Conservation (phyloP, 2,329 filamentous ascomycete species). For the Stagonosporopsis vannaccii region DNA sequence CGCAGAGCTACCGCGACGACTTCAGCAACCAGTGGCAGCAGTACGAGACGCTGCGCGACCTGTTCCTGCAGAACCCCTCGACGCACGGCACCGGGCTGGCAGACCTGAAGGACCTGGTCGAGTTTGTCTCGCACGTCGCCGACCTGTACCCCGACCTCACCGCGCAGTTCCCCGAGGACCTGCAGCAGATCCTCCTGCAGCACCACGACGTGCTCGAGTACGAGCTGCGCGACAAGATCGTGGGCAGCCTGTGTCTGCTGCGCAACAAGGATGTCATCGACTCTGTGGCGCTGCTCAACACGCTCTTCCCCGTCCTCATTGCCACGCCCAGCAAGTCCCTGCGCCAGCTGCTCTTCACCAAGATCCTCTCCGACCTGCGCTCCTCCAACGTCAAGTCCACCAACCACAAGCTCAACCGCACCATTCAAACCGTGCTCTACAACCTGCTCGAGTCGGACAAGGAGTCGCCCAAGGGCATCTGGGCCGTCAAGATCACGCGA, state of each 20-base stretch:
- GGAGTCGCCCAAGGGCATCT: slow-evolving; percentile 84
- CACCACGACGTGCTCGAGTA: slow-evolving; percentile 84
- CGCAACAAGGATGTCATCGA: slow-evolving; percentile 92
- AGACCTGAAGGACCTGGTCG: slow-evolving; percentile 88
- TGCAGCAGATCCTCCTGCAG: slow-evolving; percentile 79
- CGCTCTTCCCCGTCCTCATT: slow-evolving; percentile 92
- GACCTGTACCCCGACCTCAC: slow-evolving; percentile 91
- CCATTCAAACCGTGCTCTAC: slow-evolving; percentile 90
- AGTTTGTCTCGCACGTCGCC: slow-evolving; percentile 91
- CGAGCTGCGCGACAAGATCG: slow-evolving; percentile 91
- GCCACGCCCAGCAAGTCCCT: slow-evolving; percentile 92
- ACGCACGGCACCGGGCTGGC: slow-evolving; percentile 80
- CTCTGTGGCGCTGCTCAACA: slow-evolving; percentile 80
- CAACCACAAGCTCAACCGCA: slow-evolving; percentile 92
- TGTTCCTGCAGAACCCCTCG: slow-evolving; percentile 85
- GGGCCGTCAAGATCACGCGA: slow-evolving; percentile 93
- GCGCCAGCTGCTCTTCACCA: slow-evolving; percentile 81
- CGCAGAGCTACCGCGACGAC: slow-evolving; percentile 88
- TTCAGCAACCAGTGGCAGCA: slow-evolving; percentile 88
- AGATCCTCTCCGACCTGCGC: slow-evolving; percentile 90
- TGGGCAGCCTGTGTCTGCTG: slow-evolving; percentile 85
- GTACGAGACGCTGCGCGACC: slow-evolving; percentile 88
- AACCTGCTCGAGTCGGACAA: slow-evolving; percentile 89
- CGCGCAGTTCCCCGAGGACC: slow-evolving; percentile 75
- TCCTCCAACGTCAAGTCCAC: slow-evolving; percentile 85